phyloP scores from a whole-genome alignment of 2,329 filamentous ascomycete genomes.

The Coleophoma eucalyptorum region DNA sequence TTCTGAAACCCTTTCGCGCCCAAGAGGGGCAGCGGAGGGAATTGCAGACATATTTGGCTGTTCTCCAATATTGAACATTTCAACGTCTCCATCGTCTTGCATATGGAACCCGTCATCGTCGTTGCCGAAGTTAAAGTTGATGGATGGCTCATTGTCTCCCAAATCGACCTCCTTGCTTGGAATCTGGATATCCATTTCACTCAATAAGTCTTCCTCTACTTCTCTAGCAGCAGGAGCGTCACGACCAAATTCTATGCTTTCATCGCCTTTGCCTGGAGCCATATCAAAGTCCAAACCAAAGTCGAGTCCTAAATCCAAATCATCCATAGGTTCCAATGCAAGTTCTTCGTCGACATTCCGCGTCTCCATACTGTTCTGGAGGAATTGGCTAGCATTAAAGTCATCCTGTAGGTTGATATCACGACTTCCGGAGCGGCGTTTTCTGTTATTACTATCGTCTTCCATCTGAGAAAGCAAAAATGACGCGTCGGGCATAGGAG shows the following conservation, averaged over 20 bases:
- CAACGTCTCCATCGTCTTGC: constrained; percentile 61
- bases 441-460: constrained; percentile 54
- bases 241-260: constrained; percentile 85
- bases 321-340: constrained; percentile 50
- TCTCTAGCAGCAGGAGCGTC: constrained; percentile 68
- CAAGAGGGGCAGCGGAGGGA: constrained; percentile 42
- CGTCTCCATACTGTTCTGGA: constrained; percentile 58
- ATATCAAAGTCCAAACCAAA: constrained; percentile 58
- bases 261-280: constrained; percentile 37
- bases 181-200: constrained; percentile 54
- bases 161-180: constrained; percentile 42
- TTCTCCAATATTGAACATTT: constrained; percentile 59
- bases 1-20: constrained; percentile 61
- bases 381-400: constrained; percentile 73
- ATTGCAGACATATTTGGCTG: constrained; percentile 49
- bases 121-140: constrained; percentile 46
- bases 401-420: constrained; percentile 69
- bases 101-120: constrained; percentile 52
- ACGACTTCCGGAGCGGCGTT: constrained; percentile 53
- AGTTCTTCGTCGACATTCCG: constrained; percentile 51
- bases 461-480: constrained; percentile 77
- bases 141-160: constrained; percentile 49
- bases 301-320: constrained; percentile 70
- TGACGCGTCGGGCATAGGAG: constrained; percentile 85
- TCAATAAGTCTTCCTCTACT: constrained; percentile 65